Evolutionary conservation across 2,329 filamentous ascomycete species (phyloP).

Genomic region (Aspergillus sp.): DNA sequence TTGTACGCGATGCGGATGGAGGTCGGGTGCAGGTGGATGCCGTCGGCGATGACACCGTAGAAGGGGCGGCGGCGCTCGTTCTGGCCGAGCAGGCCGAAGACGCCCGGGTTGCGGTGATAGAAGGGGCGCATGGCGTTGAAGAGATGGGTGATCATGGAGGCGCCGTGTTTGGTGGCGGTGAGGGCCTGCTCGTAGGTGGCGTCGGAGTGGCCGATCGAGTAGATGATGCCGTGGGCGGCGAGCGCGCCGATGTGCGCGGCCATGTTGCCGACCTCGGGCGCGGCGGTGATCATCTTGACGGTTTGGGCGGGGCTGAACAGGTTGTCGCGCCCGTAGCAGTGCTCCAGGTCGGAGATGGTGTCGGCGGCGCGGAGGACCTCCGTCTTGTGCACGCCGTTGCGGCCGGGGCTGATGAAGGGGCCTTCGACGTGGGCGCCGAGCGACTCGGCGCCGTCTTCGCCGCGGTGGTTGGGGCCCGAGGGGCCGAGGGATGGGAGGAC

Average conservation of each 20-base stretch:
- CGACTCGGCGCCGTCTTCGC: constrained; percentile 74
- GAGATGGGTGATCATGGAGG: constrained; percentile 86
- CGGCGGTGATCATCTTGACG: constrained; percentile 80
- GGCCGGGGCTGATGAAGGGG: constrained; percentile 76
- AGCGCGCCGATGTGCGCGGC: constrained; percentile 66
- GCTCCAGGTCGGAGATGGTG: constrained; percentile 56
- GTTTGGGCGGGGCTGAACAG: constrained; percentile 40
- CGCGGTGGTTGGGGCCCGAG: constrained; percentile 58
- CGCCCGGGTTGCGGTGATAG: constrained; percentile 85
- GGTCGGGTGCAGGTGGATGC: constrained; percentile 84
- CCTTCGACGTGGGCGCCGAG: constrained; percentile 90
- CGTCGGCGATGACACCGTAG: constrained; percentile 88
- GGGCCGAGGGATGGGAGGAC: constrained; percentile 74
- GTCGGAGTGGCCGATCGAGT: constrained; percentile 82
- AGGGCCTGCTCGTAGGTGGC: constrained; percentile 81
- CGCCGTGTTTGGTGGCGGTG: constrained; percentile 67
- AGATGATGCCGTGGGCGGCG: constrained; percentile 64
- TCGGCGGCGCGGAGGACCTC: constrained; percentile 66
- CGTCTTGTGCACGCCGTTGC: constrained; percentile 81
- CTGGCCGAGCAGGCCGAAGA: constrained; percentile 80
- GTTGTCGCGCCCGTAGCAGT: constrained; percentile 65
- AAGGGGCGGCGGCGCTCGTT: constrained; percentile 61
- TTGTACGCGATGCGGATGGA: constrained; percentile 87
- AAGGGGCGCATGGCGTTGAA: constrained; percentile 93
- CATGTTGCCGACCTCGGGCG: constrained; percentile 76